Conservation (phyloP, 768 basidiomycete genomes). For the Leucogyrophana mollusca region DNA sequence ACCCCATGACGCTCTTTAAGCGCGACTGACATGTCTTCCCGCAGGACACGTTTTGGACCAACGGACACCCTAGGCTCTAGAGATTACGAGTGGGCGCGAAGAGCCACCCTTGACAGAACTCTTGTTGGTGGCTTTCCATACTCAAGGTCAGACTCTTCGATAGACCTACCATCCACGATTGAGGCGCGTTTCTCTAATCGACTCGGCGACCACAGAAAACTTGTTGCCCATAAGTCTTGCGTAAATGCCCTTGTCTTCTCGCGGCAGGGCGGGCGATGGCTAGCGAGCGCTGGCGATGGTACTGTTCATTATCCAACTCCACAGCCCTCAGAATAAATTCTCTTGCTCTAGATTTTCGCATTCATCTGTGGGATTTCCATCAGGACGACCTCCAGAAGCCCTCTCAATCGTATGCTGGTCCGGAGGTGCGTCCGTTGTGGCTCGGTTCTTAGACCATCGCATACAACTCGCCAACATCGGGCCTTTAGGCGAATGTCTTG, state of each 20-base stretch:
- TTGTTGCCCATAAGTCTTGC: conserved; percentile 55
- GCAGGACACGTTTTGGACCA: conserved; percentile 1
- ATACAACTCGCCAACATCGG: neutral
- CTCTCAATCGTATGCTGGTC: conserved; percentile 44
- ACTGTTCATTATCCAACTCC: conserved; percentile 17
- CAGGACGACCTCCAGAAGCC: conserved; percentile 51
- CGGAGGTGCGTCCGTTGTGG: conserved; percentile 25
- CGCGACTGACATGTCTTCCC: neutral
- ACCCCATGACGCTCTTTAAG: no score
- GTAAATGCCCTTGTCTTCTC: conserved; percentile 66
- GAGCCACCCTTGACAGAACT: conserved; percentile 14
- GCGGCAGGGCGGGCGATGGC: conserved; percentile 54
- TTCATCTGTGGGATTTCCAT: conserved; percentile 68
- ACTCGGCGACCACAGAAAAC: conserved; percentile 21
- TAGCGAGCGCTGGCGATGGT: conserved; percentile 75
- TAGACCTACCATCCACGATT: neutral
- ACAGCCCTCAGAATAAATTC: conserved; percentile 11
- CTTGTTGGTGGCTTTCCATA: conserved; percentile 31
- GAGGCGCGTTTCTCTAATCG: no score
- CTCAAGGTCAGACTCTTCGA: conserved; percentile 24
- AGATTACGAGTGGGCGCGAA: conserved; percentile 17
- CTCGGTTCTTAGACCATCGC: no score
- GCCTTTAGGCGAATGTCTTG: conserved; percentile 63
- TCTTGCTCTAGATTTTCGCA: conserved; percentile 43
- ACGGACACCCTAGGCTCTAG: neutral